Conservation (phyloP, 371 early-diverging fungal genomes). For the Nematocida sp. region DNA sequence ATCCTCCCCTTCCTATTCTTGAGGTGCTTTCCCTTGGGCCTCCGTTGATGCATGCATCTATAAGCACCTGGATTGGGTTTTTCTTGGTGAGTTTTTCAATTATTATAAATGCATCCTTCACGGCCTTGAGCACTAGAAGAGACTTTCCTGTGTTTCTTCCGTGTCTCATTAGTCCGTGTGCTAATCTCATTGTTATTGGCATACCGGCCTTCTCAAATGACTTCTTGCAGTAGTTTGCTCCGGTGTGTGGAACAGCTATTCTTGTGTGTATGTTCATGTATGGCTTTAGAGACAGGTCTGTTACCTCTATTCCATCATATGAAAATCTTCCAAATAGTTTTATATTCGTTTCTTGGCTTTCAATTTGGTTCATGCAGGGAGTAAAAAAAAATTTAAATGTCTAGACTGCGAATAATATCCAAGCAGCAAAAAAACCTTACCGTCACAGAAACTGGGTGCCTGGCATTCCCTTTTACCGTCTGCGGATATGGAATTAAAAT, state of each 20-base stretch:
- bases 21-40: conserved; percentile 99
- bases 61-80: conserved; percentile 96
- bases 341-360: conserved; percentile 33
- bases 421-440: background rate
- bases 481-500: no score
- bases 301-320: conserved; percentile 59
- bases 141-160: conserved; percentile 99
- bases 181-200: conserved; percentile 96
- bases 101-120: conserved; percentile 98
- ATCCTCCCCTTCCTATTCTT: conserved; percentile 96
- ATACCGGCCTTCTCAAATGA: conserved; percentile 68
- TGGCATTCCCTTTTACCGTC: no score
- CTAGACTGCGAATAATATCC: background rate
- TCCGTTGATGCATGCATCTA: conserved; percentile 98
- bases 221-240: conserved; percentile 44
- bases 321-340: conserved; percentile 60
- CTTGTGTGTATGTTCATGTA: conserved; percentile 59
- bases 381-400: conserved; percentile 45
- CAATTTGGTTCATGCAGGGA: conserved; percentile 38
- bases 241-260: conserved; percentile 63
- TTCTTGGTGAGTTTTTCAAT: conserved; percentile 90
- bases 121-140: conserved; percentile 91
- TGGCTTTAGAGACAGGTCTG: conserved; percentile 55
- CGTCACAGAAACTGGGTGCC: no score
- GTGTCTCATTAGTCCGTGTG: conserved; percentile 99